phyloP scores from a whole-genome alignment of 1,284 basidiomycete species.

The Schizophyllum commune region DNA sequence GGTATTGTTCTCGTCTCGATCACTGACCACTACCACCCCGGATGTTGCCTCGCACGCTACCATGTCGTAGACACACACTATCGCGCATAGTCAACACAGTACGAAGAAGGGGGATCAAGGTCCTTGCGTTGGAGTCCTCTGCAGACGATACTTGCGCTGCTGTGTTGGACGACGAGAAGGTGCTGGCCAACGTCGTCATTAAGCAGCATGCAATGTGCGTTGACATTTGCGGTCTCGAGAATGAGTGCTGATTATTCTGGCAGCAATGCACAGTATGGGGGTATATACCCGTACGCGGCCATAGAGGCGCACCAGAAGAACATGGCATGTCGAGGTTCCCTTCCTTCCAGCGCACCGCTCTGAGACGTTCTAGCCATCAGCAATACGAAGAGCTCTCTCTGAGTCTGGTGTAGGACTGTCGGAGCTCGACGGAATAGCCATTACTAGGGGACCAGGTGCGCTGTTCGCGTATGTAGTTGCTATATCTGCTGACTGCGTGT shows the following conservation, averaged over 20 bases:
- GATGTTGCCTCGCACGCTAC: not conserved
- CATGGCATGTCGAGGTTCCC: slow-evolving; percentile 40
- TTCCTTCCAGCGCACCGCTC: not conserved
- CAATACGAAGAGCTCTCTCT: slow-evolving; percentile 58
- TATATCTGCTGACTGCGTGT: slow-evolving; percentile 1
- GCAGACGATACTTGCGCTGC: slow-evolving; percentile 90
- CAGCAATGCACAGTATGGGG: slow-evolving; percentile 66
- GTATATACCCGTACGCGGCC: slow-evolving; percentile 79
- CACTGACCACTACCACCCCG: not conserved
- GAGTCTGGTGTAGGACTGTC: slow-evolving; percentile 52
- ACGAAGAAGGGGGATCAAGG: slow-evolving; percentile 14
- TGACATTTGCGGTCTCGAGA: not conserved
- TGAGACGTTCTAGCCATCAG: slow-evolving; percentile 52
- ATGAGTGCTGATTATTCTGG: not conserved
- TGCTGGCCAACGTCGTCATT: slow-evolving; percentile 78
- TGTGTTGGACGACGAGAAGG: slow-evolving; percentile 62
- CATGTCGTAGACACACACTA: not conserved
- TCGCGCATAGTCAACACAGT: not conserved
- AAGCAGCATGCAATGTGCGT: slow-evolving; percentile 65
- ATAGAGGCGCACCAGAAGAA: slow-evolving; percentile 70
- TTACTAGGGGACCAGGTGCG: slow-evolving; percentile 81
- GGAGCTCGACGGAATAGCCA: slow-evolving; percentile 82
- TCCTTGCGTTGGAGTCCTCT: slow-evolving; percentile 78
- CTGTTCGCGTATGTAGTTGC: not conserved
- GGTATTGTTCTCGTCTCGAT: not conserved